These are phyloP conservation scores for Ogataea philodendri DNA, from an alignment of 805 yeast genomes.

Conservation along the genomic window DNA sequence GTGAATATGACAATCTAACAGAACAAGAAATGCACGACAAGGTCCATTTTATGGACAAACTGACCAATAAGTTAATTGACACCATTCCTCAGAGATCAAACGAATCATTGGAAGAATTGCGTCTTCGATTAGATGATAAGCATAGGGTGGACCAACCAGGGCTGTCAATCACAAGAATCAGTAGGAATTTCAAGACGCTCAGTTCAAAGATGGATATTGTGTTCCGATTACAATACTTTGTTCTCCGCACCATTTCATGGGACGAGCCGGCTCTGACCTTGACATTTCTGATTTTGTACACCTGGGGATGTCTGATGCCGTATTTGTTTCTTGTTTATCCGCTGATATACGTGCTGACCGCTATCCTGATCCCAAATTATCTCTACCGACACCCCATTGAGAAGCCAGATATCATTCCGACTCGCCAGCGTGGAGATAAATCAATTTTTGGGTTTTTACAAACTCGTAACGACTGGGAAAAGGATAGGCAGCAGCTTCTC, in stretches of 20 bases:
- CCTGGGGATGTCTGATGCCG: conserved; percentile 71
- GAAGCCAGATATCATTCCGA: conserved; percentile 42
- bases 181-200: conserved; percentile 56
- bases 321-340: conserved; percentile 66
- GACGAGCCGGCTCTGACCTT: conserved; percentile 69
- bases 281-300: conserved; percentile 53
- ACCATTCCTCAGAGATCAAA: conserved; percentile 20
- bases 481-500: conserved; percentile 11
- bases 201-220: conserved; percentile 55
- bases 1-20: conserved; percentile 11
- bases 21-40: conserved; percentile 28
- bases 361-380: conserved; percentile 69
- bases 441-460: conserved; percentile 43
- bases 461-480: conserved; percentile 21
- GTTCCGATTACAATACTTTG: conserved; percentile 59
- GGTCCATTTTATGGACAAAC: conserved; percentile 56
- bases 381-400: conserved; percentile 62
- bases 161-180: conserved; percentile 55
- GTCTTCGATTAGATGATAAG: conserved; percentile 43
- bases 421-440: conserved; percentile 48
- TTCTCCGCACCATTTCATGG: conserved; percentile 70
- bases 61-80: conserved; percentile 52
- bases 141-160: conserved; percentile 44
- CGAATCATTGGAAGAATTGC: conserved; percentile 31
- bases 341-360: conserved; percentile 49